Conservation (phyloP, 306 rosid genomes). For the Cucurbita argyrosperma region DNA sequence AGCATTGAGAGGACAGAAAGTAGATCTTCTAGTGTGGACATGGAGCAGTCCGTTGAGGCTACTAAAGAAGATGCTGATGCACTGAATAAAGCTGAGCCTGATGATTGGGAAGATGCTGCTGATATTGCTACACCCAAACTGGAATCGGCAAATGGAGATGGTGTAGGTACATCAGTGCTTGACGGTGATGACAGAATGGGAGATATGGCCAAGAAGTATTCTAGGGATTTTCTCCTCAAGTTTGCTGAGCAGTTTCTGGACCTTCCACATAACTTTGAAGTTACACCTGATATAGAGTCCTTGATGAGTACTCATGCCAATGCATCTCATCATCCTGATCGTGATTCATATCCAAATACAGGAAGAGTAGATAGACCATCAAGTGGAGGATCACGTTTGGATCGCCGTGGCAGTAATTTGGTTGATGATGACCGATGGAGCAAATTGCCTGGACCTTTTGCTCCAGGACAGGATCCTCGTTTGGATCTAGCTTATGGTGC, state of each 20-base stretch:
- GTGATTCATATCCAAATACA: slow-evolving; percentile 48
- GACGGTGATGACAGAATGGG: slow-evolving; percentile 30
- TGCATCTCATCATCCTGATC: slow-evolving; percentile 32
- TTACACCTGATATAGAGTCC: slow-evolving; percentile 27
- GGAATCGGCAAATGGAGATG: slow-evolving; percentile 27
- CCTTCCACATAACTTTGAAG: slow-evolving; percentile 59
- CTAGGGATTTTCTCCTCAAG: slow-evolving; percentile 77
- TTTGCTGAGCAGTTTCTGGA: slow-evolving; percentile 41
- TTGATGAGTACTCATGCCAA: slow-evolving; percentile 22
- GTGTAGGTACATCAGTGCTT: slow-evolving; percentile 1
- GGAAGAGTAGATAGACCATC: slow-evolving; percentile 56
- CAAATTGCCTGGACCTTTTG: slow-evolving; percentile 25
- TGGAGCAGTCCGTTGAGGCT: slow-evolving; percentile 27
- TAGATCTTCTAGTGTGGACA: slow-evolving; percentile 12
- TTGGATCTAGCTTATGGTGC: slow-evolving; percentile 36
- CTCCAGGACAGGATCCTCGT: slow-evolving; percentile 39
- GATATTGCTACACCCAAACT: slow-evolving; percentile 62
- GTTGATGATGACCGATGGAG: slow-evolving; percentile 69
- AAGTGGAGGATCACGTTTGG: slow-evolving; percentile 44
- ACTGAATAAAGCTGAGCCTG: slow-evolving; percentile 51
- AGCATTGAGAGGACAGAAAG: slow-evolving; percentile 35
- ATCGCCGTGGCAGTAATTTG: slow-evolving; percentile 55
- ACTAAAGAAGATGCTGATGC: slow-evolving; percentile 23
- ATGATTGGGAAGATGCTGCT: slow-evolving; percentile 97
- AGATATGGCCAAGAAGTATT: slow-evolving; percentile 42